A percentile compares a stretch with the other conserved stretches of the same genome.
Evolutionary conservation across 2,329 filamentous ascomycete genomes (phyloP).

Genomic region (Diaporthe longicolla): DNA sequence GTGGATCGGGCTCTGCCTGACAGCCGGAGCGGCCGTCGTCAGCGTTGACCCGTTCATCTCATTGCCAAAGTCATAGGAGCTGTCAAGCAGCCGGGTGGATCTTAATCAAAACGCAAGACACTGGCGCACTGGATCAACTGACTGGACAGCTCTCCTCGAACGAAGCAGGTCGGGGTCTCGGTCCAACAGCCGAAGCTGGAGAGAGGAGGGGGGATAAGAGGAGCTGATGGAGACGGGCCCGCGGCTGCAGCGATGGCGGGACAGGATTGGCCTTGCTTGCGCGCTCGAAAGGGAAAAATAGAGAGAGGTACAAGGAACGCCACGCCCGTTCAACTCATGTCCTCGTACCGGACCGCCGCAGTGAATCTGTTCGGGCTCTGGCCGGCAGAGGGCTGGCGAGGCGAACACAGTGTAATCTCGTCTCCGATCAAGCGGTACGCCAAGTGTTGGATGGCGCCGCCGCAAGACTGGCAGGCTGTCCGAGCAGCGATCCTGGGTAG

Average conservation of each 20-base stretch:
- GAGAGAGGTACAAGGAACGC: background rate
- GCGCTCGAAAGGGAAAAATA: background rate
- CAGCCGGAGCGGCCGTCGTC: slow-evolving; percentile 58
- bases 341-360: slow-evolving; percentile 28
- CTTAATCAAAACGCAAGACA: slow-evolving; percentile 36
- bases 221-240: slow-evolving; percentile 23
- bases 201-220: background rate
- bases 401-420: slow-evolving; percentile 26
- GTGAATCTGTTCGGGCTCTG: slow-evolving; percentile 17
- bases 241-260: slow-evolving; percentile 9
- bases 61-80: slow-evolving; percentile 50
- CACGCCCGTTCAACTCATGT: slow-evolving; percentile 32
- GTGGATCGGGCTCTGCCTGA: slow-evolving; percentile 44
- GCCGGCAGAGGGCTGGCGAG: slow-evolving; percentile 36
- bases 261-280: slow-evolving; percentile 23
- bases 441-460: slow-evolving; percentile 3
- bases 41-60: slow-evolving; percentile 60
- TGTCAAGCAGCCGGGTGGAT: slow-evolving; percentile 37
- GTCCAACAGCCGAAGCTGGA: slow-evolving; percentile 10
- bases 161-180: slow-evolving; percentile 26
- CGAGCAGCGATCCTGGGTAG: slow-evolving; percentile 13
- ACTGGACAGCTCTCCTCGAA: slow-evolving; percentile 33
- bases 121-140: slow-evolving; percentile 37
- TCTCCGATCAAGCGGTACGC: slow-evolving; percentile 36
- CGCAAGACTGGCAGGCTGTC: slow-evolving; percentile 26